These are phyloP conservation scores for Penicillium cosmopolitanum DNA, from an alignment of 495 filamentous ascomycete species.

Conservation along the genomic window DNA sequence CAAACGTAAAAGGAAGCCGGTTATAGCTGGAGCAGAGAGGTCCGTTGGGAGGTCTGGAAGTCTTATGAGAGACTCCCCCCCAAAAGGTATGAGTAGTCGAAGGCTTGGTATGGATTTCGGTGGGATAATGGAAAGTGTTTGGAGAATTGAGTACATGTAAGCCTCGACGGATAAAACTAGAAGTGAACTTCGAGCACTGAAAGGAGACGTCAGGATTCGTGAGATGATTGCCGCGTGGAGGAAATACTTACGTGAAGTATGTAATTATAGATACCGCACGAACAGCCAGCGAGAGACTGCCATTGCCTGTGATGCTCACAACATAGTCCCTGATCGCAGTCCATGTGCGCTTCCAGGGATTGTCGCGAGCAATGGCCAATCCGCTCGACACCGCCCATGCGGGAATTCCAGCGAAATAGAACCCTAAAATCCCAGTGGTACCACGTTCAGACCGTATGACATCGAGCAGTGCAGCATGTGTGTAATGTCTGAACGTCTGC, in stretches of 20 bases:
- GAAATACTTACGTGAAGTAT: slow-evolving; percentile 37
- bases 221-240: neutral
- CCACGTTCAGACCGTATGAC: slow-evolving; percentile 44
- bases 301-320: slow-evolving; percentile 27
- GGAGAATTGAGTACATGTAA: slow-evolving; percentile 54
- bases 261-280: slow-evolving; percentile 37
- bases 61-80: slow-evolving; percentile 38
- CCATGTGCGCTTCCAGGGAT: slow-evolving; percentile 43
- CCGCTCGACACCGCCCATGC: slow-evolving; percentile 47
- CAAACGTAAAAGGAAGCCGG: slow-evolving; percentile 28
- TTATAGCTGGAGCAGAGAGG: slow-evolving; percentile 35
- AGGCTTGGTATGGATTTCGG: slow-evolving; percentile 35
- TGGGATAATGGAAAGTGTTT: slow-evolving; percentile 48
- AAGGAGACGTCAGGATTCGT: slow-evolving; percentile 5
- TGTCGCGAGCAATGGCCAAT: slow-evolving; percentile 45
- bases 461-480: slow-evolving; percentile 40
- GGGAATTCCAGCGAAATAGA: slow-evolving; percentile 52
- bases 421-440: slow-evolving; percentile 36
- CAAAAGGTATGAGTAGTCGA: slow-evolving; percentile 42
- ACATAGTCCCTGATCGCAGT: slow-evolving; percentile 32
- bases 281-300: slow-evolving; percentile 29
- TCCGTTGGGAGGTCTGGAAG: slow-evolving; percentile 36
- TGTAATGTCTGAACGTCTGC: slow-evolving; percentile 52
- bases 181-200: slow-evolving; percentile 40
- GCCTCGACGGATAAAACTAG: slow-evolving; percentile 48